phyloP scores from a whole-genome alignment of 139 green algal genomes.

The Picochlorum sp. region DNA sequence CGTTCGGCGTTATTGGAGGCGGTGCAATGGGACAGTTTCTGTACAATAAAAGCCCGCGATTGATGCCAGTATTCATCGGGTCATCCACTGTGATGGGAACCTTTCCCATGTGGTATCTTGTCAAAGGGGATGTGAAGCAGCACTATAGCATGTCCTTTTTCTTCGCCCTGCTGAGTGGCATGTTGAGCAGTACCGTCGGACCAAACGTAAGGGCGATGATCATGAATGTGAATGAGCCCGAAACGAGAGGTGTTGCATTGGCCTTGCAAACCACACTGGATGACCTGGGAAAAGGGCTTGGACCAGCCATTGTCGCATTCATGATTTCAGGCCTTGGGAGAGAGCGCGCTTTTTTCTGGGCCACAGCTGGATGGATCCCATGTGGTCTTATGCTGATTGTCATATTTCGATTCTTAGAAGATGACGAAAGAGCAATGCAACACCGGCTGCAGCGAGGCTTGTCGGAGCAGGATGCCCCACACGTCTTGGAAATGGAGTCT shows the following conservation, averaged over 20 bases:
- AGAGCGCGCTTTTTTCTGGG: conserved; percentile 58
- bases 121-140: conserved; percentile 46
- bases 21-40: conserved; percentile 59
- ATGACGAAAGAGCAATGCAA: conserved; percentile 30
- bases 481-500: neutral
- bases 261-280: conserved; percentile 68
- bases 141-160: conserved; percentile 26
- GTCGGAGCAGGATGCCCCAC: neutral
- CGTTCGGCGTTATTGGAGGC: conserved; percentile 55
- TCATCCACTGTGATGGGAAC: conserved; percentile 38
- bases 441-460: conserved; percentile 8
- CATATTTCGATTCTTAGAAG: conserved; percentile 13
- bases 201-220: conserved; percentile 61
- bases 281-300: conserved; percentile 68
- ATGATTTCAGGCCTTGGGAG: conserved; percentile 44
- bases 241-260: conserved; percentile 62
- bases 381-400: conserved; percentile 52
- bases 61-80: conserved; percentile 45
- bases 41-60: conserved; percentile 51
- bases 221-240: conserved; percentile 75
- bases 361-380: conserved; percentile 57
- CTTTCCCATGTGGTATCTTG: conserved; percentile 47
- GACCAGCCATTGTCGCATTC: conserved; percentile 57
- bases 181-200: conserved; percentile 19
- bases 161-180: conserved; percentile 17